phyloP scores from a whole-genome alignment of 129 eudicot genomes.

The sunflower (Helianthus annuus) region HanXRQr2.0-SUNRISE NC_035445.2:84220745-84221244 shows the following conservation, averaged over 20 bases:
- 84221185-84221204: slow-evolving; percentile 23
- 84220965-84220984: slow-evolving; percentile 70
- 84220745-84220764: slow-evolving; percentile 1
- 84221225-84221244: not conserved
- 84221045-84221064: not conserved
- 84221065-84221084: not conserved
- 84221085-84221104: slow-evolving; percentile 42
- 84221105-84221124: slow-evolving; percentile 59
- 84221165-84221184: slow-evolving; percentile 94
- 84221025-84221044: not conserved
- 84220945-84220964: slow-evolving; percentile 87
- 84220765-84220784: not conserved
- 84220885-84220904: slow-evolving; percentile 8
- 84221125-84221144: slow-evolving; percentile 78
- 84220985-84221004: slow-evolving; percentile 83
- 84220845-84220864: slow-evolving; percentile 26
- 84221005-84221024: slow-evolving; percentile 39
- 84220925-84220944: slow-evolving; percentile 51
- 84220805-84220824: not conserved
- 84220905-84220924: not conserved
- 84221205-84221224: not conserved
- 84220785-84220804: not conserved
- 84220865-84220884: slow-evolving; percentile 20
- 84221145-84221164: slow-evolving; percentile 86
- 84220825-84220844: slow-evolving; percentile 14